Conservation (phyloP, 2,329 filamentous ascomycete species). For the Neodidymelliopsis sp. region DNA sequence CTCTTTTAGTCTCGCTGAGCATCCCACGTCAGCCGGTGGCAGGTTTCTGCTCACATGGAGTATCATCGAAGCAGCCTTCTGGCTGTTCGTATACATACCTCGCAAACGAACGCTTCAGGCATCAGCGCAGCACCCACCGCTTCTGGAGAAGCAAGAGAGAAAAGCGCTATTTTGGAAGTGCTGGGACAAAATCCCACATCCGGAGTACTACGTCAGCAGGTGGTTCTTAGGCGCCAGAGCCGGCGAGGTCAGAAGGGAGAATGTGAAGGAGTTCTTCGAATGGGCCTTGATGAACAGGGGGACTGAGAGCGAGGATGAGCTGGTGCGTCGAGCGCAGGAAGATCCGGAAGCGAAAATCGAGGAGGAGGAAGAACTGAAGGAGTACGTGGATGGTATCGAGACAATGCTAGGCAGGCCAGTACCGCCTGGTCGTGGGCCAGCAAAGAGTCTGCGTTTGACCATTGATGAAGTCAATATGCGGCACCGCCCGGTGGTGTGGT, state of each 20-base stretch:
- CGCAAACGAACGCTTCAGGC: constrained; percentile 60
- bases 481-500: constrained; percentile 71
- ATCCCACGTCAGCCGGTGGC: constrained; percentile 34
- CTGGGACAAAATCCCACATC: constrained; percentile 62
- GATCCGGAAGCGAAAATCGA: constrained; percentile 28
- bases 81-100: constrained; percentile 61
- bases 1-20: constrained; percentile 47
- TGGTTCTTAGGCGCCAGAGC: constrained; percentile 72
- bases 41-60: constrained; percentile 55
- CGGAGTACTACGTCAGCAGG: constrained; percentile 63
- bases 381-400: constrained; percentile 64
- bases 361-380: constrained; percentile 61
- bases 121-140: constrained; percentile 59
- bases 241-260: constrained; percentile 69
- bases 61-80: constrained; percentile 63
- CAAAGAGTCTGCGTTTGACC: constrained; percentile 67
- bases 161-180: constrained; percentile 65
- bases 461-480: constrained; percentile 68
- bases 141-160: constrained; percentile 58
- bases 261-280: constrained; percentile 69
- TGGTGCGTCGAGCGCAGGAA: constrained; percentile 20
- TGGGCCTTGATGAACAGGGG: constrained; percentile 72
- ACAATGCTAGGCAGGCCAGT: constrained; percentile 60
- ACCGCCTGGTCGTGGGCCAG: constrained; percentile 62
- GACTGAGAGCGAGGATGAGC: constrained; percentile 43